Conservation (phyloP, 192 early-diverging fungal species). For the Phlyctochytrium planicorne region DNA sequence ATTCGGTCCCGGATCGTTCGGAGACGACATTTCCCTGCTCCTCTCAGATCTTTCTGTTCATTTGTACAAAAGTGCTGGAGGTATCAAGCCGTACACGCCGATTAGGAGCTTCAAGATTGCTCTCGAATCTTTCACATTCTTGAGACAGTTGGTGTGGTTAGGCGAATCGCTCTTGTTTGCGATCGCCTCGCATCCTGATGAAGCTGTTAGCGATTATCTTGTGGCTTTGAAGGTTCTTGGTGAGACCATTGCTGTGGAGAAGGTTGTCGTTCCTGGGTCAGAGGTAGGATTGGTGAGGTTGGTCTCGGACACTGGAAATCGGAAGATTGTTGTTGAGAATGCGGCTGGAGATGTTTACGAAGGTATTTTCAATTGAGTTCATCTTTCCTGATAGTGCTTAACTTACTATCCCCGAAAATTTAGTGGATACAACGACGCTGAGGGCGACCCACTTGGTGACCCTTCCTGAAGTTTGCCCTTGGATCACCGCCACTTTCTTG, state of each 20-base stretch:
- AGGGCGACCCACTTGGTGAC: too few relatives aligned
- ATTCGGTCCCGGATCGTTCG: conserved; percentile 60
- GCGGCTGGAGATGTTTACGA: not conserved
- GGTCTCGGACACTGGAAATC: not conserved
- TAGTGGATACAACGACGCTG: too few relatives aligned
- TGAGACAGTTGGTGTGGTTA: not conserved
- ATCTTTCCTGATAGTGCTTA: too few relatives aligned
- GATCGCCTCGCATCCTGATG: not conserved
- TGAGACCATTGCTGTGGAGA: not conserved
- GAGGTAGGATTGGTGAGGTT: conserved; percentile 4
- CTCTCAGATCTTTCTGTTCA: conserved; percentile 50
- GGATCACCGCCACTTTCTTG: too few relatives aligned
- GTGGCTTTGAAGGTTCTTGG: not conserved
- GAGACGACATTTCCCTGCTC: conserved; percentile 74
- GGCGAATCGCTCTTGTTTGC: not conserved
- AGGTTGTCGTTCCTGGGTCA: not conserved
- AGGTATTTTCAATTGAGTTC: not conserved
- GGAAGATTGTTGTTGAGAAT: conserved; percentile 6
- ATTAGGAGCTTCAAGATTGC: not conserved
- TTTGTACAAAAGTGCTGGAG: not conserved
- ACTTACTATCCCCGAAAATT: too few relatives aligned
- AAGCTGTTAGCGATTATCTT: not conserved
- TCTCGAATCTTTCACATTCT: not conserved
- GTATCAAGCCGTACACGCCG: not conserved
- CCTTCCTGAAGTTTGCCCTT: too few relatives aligned